Base-by-base conservation (phyloP, 2,329 filamentous ascomycete genomes). In the Neofusicoccum umdonicola region DNA sequence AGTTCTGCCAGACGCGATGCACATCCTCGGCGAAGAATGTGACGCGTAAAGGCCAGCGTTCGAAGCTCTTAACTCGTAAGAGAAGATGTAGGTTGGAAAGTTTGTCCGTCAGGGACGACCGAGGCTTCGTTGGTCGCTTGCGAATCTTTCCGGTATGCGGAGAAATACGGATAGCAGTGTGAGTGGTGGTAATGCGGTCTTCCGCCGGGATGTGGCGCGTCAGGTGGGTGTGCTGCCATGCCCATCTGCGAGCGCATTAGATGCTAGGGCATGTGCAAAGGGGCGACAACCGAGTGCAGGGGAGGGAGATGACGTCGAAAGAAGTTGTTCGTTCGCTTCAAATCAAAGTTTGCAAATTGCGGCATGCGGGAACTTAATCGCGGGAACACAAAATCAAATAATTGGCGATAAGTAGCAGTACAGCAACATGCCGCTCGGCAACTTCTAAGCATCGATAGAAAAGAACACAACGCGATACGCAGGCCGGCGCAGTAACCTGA, bases 51-150 rank as follows among this genome's bases (percentile, higher is more conserved):
- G 94, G 94, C 94, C 93, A 97, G 51, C 88, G 82, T 15, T 82
- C 80, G 74, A 98, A 98, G 75, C 91, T 95, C 2, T 87, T 84
- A 2, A 93, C 90, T 0, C 90, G 85, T 1, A 96, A 83, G 0
- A 99, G 82, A 2, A 95, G 81, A 74, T 97, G 91, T 31, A 98
- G 77, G 71, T 96, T 95, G 3, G 89, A 88, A 34, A 98, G 75
- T 44, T 92, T 84, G 3, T 90, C 90, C 84, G 81, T 2, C 79
- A 76, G 7, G 89, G 88, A 35, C 86, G 82, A 51, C 80, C 84
- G 3, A 86, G 84, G 15, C 81, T 84, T 11, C 27, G 6, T 5
- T 31, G 6, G 27, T 31, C 27, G 27, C 27, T 85, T 70, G 22
- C 76, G 74, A 47, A 71, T 71, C 45, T 78, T 79, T 34, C 78